These are phyloP conservation scores for Crithidia acanthocephali DNA, from an alignment of 208 protist species.

Conservation along the genomic window DNA sequence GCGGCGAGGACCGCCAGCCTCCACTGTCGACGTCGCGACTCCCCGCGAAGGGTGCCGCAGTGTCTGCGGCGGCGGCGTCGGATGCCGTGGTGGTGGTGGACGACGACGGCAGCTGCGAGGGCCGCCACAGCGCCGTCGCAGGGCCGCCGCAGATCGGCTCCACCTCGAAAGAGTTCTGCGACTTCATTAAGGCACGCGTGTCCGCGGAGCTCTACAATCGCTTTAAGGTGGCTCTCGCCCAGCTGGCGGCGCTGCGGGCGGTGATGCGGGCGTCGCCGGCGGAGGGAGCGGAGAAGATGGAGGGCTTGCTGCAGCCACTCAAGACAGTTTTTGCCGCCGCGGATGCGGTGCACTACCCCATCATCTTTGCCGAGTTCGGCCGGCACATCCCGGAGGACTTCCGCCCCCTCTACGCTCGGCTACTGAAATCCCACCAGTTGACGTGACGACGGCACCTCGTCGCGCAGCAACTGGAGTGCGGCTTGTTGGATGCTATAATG, in stretches of 20 bases:
- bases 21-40: neutral
- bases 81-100: neutral
- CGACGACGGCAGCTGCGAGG: neutral
- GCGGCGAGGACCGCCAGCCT: neutral
- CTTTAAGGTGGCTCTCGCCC: conserved; percentile 60
- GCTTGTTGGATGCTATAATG: neutral
- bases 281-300: conserved; percentile 20
- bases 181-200: conserved; percentile 72
- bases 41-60: neutral
- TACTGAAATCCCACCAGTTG: conserved; percentile 34
- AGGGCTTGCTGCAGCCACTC: conserved; percentile 31
- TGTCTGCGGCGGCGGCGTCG: neutral
- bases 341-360: conserved; percentile 27
- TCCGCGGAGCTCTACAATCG: conserved; percentile 49
- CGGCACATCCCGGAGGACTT: conserved; percentile 83
- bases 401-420: conserved; percentile 50
- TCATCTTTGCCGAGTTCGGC: conserved; percentile 60
- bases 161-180: conserved; percentile 84
- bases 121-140: neutral
- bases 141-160: conserved; percentile 32
- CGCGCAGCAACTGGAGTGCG: too few species aligned
- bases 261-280: conserved; percentile 15
- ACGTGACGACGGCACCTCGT: too few species aligned
- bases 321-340: conserved; percentile 51
- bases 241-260: conserved; percentile 50